Percentiles rank a stretch among this genome's conserved stretches.
phyloP scores from a whole-genome alignment of 2,329 filamentous ascomycete species.

The Colletotrichum somersetense region DNA sequence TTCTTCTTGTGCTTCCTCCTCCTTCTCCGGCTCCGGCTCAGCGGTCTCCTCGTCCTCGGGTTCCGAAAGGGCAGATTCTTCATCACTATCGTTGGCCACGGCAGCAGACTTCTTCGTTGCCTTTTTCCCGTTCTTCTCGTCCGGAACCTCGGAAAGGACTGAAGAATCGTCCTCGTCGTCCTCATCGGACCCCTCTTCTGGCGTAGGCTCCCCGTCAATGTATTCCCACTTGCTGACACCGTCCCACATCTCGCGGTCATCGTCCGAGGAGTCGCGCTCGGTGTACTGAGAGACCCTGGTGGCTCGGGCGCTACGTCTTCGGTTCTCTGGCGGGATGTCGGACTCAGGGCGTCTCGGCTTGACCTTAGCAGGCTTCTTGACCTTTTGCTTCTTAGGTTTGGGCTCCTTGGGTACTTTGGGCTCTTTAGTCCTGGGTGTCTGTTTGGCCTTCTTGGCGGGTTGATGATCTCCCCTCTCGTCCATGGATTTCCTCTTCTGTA shows the following conservation, averaged over 20 bases:
- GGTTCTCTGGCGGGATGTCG: conserved; percentile 54
- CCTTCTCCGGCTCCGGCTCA: conserved; percentile 42
- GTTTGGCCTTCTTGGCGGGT: conserved; percentile 55
- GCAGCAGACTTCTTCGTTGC: conserved; percentile 38
- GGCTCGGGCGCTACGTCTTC: conserved; percentile 67
- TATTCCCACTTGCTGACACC: conserved; percentile 73
- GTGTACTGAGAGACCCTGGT: conserved; percentile 60
- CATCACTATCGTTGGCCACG: conserved; percentile 40
- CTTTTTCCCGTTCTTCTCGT: conserved; percentile 39
- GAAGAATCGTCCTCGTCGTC: conserved; percentile 30
- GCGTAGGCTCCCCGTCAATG: conserved; percentile 49
- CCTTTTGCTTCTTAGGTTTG: conserved; percentile 50
- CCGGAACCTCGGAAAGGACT: conserved; percentile 29
- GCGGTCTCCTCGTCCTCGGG: conserved; percentile 40
- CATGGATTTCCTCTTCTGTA: conserved; percentile 68
- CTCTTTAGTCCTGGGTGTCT: conserved; percentile 52
- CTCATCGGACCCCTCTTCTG: conserved; percentile 44
- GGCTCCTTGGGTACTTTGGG: conserved; percentile 39
- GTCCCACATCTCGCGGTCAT: conserved; percentile 72
- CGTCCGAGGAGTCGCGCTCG: conserved; percentile 69
- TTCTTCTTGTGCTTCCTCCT: conserved; percentile 30
- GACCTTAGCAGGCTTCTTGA: conserved; percentile 47
- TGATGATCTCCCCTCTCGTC: conserved; percentile 63
- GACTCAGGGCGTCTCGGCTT: conserved; percentile 43
- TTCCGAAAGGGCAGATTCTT: conserved; percentile 35